Percentiles rank a stretch among this genome's conserved stretches.
Evolutionary conservation across 108 stramenopile species (phyloP).

Genomic region (Hondaea fermentalgiana): DNA sequence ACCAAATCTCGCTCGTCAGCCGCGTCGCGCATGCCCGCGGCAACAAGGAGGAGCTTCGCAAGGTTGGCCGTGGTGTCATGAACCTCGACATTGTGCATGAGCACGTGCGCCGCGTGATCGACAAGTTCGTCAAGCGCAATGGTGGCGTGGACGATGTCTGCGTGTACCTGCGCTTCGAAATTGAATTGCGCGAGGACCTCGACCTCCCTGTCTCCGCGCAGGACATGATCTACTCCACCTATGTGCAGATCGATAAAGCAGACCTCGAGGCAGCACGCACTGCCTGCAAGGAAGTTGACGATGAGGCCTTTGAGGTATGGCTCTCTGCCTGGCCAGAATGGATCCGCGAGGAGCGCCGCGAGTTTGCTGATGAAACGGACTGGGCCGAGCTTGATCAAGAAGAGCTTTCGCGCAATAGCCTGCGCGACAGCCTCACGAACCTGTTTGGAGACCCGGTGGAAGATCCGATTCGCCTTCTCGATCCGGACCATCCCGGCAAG

Average conservation of each 20-base stretch:
- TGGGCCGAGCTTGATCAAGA: background rate
- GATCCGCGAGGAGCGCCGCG: background rate
- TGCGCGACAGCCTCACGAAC: background rate
- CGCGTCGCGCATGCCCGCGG: background rate
- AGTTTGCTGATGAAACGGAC: background rate
- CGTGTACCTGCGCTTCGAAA: constrained; percentile 16
- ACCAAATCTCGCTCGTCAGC: background rate
- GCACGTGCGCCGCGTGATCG: background rate
- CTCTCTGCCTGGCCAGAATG: background rate
- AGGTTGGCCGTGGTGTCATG: background rate
- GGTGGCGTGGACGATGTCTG: background rate
- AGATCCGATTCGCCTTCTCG: background rate
- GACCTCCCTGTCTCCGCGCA: background rate
- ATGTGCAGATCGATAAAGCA: background rate
- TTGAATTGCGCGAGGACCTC: background rate
- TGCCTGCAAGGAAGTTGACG: background rate
- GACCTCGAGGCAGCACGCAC: background rate
- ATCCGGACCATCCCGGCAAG: background rate
- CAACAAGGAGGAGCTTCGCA: background rate
- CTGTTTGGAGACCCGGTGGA: background rate
- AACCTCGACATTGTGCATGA: background rate
- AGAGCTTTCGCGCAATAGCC: background rate
- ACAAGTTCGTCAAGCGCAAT: background rate
- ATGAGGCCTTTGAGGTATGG: background rate
- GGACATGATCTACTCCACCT: background rate